Evolutionary conservation across 139 green algal species (phyloP).

Genomic region (Deuterostichococcus epilithicus): DNA sequence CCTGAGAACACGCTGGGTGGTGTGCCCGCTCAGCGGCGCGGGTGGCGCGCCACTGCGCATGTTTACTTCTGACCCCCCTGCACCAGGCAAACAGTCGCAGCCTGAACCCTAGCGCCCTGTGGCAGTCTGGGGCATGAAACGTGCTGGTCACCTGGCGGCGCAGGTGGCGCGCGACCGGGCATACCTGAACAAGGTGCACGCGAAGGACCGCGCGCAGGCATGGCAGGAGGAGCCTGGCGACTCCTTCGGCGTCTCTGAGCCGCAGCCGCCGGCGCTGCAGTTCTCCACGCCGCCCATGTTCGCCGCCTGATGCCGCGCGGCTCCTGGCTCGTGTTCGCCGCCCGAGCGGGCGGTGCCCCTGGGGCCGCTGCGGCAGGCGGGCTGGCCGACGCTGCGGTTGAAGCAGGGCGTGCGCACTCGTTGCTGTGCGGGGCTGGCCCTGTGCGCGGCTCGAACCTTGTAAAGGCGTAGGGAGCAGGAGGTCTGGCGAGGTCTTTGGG

Average conservation of each 20-base stretch:
- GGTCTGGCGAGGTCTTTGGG: too few species aligned
- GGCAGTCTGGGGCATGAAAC: neutral
- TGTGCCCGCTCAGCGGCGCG: too few species aligned
- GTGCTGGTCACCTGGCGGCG: too few species aligned
- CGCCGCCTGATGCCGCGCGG: neutral
- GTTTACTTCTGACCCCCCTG: neutral
- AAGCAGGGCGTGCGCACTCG: too few species aligned
- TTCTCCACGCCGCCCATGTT: neutral
- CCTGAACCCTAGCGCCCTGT: neutral
- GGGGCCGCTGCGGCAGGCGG: too few species aligned
- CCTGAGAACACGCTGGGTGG: neutral
- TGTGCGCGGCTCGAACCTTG: too few species aligned
- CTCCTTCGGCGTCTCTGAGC: neutral
- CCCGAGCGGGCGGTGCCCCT: too few species aligned
- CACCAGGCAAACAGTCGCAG: neutral
- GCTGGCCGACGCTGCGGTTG: too few species aligned
- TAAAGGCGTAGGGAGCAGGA: too few species aligned
- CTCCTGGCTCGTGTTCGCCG: too few species aligned
- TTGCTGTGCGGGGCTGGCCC: too few species aligned
- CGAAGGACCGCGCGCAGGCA: neutral
- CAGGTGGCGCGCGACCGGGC: conserved; percentile 15
- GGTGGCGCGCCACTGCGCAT: too few species aligned
- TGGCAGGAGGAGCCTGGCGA: neutral
- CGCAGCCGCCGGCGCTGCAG: neutral
- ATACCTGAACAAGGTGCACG: conserved; percentile 15